Base-by-base conservation (phyloP, 2,329 filamentous ascomycete genomes). In the Aspergillus glaucus region DNA sequence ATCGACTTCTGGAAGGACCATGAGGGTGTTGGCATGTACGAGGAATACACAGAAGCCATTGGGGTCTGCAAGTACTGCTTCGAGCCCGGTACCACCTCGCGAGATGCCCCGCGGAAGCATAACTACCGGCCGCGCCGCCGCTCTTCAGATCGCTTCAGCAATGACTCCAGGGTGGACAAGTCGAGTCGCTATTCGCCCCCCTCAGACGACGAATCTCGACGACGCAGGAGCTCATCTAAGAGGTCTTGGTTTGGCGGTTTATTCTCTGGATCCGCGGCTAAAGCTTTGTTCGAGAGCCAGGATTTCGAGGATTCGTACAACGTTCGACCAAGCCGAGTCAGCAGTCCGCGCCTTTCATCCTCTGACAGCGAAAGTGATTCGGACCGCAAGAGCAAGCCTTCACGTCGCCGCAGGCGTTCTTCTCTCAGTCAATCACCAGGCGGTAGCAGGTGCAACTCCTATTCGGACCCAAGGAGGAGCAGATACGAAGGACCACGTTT, bases 1-100 rank as follows among this genome's bases (percentile, higher is more conserved):
- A 72, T 80, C 36, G 78, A 80, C 57, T 85, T 77, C 72, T 84
- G 78, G 78, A 81, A 75, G 60, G 82, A 80, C 52, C 75, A 80
- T 1, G 80, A 85, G 53, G 82, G 81, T n/a, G 80, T 85, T 1
- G 76, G 75, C 15, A 78, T 78, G 60, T 85, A 82, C 69, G 82
- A 85, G 63, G 81, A 84, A 60, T 85, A 85, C 58, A 84, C 81
- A 1, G 80, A 85, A 64, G 78, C 79, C 50, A 84, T 84, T 56
- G 82, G 82, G 19, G 78, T 85, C 2, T 85, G 82, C 67, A 81
- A 77, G 53, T 71, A 82, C 56, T 85, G 82, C 62, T 85, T 85
- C 58, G 80, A 84, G 51, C 81, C 81, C 6, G 73, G 76, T 7
- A 78, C 77, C 14, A 76, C 72, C 3, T 74, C 78, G 3, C 62